These are phyloP conservation scores for Solanum sitiens DNA, from an alignment of 257 asterid species.

Conservation along the genomic window DNA sequence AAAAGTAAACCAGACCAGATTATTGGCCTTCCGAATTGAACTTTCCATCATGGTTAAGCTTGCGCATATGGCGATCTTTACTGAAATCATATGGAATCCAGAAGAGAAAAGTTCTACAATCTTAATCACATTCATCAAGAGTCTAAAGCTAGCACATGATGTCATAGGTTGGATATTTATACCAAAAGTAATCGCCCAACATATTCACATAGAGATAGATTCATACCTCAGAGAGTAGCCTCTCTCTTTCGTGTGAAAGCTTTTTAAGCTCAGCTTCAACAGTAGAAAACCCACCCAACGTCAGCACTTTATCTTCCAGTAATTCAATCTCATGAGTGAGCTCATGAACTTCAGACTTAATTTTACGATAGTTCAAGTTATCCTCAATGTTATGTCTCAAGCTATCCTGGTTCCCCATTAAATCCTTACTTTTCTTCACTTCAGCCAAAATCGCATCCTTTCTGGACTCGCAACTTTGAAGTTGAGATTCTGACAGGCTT, in stretches of 20 bases:
- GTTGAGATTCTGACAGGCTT: constrained; percentile 34
- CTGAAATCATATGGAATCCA: neutral
- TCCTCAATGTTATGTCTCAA: constrained; percentile 66
- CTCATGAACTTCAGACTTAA: constrained; percentile 56
- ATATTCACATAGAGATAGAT: neutral
- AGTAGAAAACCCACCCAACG: constrained; percentile 59
- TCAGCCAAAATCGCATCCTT: constrained; percentile 42
- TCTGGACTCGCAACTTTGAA: constrained; percentile 39
- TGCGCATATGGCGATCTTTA: neutral
- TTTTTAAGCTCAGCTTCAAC: constrained; percentile 49
- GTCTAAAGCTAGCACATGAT: neutral
- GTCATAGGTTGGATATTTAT: neutral
- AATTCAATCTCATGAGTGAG: constrained; percentile 66
- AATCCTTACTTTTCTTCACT: constrained; percentile 39
- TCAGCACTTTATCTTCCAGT: constrained; percentile 55
- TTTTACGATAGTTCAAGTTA: constrained; percentile 69
- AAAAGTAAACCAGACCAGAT: neutral
- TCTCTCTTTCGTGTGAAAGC: constrained; percentile 66
- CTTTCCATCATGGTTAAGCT: neutral
- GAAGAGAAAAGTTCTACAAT: neutral
- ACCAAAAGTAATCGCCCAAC: neutral
- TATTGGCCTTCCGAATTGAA: neutral
- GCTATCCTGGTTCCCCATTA: constrained; percentile 41
- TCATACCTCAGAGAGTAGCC: constrained; percentile 80
- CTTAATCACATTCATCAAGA: neutral